Base-by-base conservation (phyloP, 2,329 filamentous ascomycete genomes). In the Zymoseptoria passerinii region DNA sequence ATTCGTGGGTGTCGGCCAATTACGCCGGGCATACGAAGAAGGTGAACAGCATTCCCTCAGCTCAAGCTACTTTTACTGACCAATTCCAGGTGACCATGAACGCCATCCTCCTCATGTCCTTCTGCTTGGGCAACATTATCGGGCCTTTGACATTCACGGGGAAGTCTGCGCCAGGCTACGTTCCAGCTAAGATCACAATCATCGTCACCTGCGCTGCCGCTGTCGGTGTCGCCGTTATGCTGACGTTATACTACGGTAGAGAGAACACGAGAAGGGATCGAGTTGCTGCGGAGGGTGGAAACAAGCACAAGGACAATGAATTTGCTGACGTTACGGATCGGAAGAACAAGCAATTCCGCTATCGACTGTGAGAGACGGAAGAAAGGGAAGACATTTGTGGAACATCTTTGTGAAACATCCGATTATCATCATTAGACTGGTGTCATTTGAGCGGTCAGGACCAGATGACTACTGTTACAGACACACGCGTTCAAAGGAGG, bases 21-120 rank as follows among this genome's bases (percentile, higher is more conserved):
- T 77, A 88, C 19, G 87, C 83, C 23, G 87, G 87, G 0, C 85
- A 88, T 65, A 90, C 87, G 1, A 90, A 90, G 75, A 70, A 70
- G 57, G 35, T 44, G 4, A 10, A 13, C 6, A 4, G 13, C 8
- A 13, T 10, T 40, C 35, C 35, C 9, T 4, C 35, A 40, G 16
- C 9, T 13, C 35, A 40, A 10, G 16, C 10, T 16, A 16, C 35
- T 40, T 40, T 40, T 40, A 9, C 35, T 40, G 35, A 40, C 6
- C 5, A 44, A n/a, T 16, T 4, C 10, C 7, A 44, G 35, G 64
- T 63, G 4, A 65, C 63, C 35, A 65, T 87, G 9, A 90, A 90
- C 9, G 85, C 86, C 6, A 79, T 83, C 61, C 58, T 70, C n/a
- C 61, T 70, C 29, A 68, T 70, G 54, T 56, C 66, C 27, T 68